Evolutionary conservation across 1,284 basidiomycete species (phyloP).

Genomic region (Apiotrichum gracile): DNA sequence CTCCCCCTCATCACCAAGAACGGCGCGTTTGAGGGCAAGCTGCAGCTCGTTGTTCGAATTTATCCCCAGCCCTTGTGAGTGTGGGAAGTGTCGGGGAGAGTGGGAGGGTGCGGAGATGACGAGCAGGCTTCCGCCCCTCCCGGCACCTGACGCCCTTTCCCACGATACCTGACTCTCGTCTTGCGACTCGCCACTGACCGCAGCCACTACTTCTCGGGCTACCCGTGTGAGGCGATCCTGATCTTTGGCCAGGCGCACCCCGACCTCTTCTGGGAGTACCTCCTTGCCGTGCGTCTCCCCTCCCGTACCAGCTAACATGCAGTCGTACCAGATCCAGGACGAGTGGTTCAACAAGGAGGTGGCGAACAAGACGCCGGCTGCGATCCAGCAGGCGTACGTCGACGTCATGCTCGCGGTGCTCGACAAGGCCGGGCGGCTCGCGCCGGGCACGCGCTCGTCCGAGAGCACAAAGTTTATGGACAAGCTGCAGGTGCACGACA

Average conservation of each 20-base stretch:
- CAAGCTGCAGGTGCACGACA: slow-evolving; percentile 27
- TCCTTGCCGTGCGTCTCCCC: slow-evolving; percentile 54
- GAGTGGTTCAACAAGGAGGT: slow-evolving; percentile 64
- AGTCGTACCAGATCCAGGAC: slow-evolving; percentile 71
- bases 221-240: slow-evolving; percentile 73
- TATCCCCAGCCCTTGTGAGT: slow-evolving; percentile 63
- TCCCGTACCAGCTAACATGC: slow-evolving; percentile 2
- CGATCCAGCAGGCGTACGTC: slow-evolving; percentile 36
- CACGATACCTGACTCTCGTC: not conserved
- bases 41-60: slow-evolving; percentile 70
- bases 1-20: slow-evolving; percentile 49
- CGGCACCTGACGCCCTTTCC: too few species aligned
- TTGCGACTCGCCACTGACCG: too few species aligned
- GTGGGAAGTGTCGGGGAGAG: too few species aligned
- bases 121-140: too few species aligned
- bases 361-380: slow-evolving; percentile 55
- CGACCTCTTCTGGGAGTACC: slow-evolving; percentile 70
- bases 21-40: slow-evolving; percentile 67
- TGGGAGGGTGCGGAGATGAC: too few species aligned
- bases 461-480: slow-evolving; percentile 31
- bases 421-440: slow-evolving; percentile 27
- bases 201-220: slow-evolving; percentile 67
- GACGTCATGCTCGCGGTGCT: slow-evolving; percentile 42
- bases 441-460: slow-evolving; percentile 26
- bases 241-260: slow-evolving; percentile 68